A percentile compares a stretch with the other conserved stretches of the same genome.
These are phyloP conservation scores for Aureobasidium sp. DNA, from an alignment of 2,329 filamentous ascomycete species.

Conservation along the genomic window DNA sequence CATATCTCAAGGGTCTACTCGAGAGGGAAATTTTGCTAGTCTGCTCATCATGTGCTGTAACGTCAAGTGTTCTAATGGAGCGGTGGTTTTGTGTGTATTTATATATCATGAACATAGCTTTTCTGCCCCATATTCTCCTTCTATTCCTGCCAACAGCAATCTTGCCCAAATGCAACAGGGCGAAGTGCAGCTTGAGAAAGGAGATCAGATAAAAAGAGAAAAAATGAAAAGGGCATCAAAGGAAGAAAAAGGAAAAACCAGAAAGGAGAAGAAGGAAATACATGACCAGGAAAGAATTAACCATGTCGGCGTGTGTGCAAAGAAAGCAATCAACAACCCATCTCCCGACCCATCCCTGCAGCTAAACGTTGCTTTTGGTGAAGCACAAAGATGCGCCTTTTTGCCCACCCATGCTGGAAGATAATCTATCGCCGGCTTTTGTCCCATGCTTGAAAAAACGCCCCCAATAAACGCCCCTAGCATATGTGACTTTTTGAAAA, in stretches of 20 bases:
- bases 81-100: constrained; percentile 10
- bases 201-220: not conserved
- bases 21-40: too few species aligned
- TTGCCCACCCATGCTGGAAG: constrained; percentile 13
- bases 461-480: constrained; percentile 1
- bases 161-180: constrained; percentile 6
- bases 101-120: constrained; percentile 12
- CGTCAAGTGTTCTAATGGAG: not conserved
- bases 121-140: constrained; percentile 1
- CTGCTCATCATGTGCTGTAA: not conserved
- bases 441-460: constrained; percentile 3
- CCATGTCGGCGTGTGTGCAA: constrained; percentile 9
- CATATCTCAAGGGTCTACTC: not conserved
- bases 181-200: not conserved
- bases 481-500: constrained; percentile 6
- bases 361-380: constrained; percentile 12
- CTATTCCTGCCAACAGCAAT: constrained; percentile 8
- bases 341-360: constrained; percentile 10
- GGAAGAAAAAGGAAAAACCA: not conserved
- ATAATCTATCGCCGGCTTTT: constrained; percentile 13
- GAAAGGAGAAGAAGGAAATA: not conserved
- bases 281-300: not conserved
- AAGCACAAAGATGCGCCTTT: constrained; percentile 14
- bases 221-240: not conserved
- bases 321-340: constrained; percentile 1